Evolutionary conservation across 148 eudicot species (phyloP).

Genomic region (Agrostemma githago): DNA sequence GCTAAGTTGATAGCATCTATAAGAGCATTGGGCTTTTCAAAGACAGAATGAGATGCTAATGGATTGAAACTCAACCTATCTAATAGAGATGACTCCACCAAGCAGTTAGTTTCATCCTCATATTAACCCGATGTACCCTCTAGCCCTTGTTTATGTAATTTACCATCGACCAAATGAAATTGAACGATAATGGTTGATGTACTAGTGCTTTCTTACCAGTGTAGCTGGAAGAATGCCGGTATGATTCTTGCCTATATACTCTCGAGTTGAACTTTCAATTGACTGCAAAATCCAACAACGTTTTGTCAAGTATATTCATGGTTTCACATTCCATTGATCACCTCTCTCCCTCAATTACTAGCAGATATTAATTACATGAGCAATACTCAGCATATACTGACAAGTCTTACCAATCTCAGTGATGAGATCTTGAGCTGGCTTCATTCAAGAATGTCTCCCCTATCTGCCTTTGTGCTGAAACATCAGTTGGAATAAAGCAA

Average conservation of each 20-base stretch:
- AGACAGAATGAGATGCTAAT: too few relatives aligned
- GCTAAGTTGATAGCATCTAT: too few relatives aligned
- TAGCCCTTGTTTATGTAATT: too few relatives aligned
- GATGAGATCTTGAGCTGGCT: conserved; percentile 95
- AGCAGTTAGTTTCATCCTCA: too few relatives aligned
- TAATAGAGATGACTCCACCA: too few relatives aligned
- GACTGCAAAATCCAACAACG: conserved; percentile 50
- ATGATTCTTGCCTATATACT: conserved; percentile 50
- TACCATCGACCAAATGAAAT: too few relatives aligned
- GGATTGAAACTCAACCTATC: too few relatives aligned
- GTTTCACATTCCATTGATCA: neutral
- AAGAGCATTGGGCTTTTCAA: too few relatives aligned
- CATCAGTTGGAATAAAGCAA: conserved; percentile 1
- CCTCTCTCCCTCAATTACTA: neutral
- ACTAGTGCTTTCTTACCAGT: conserved; percentile 49
- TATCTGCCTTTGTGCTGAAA: conserved; percentile 95
- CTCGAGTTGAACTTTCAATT: conserved; percentile 75
- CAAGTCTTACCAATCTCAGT: conserved; percentile 74
- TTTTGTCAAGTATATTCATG: neutral
- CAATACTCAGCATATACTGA: neutral
- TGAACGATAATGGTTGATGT: neutral
- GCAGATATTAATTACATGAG: neutral
- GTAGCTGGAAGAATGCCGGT: conserved; percentile 73
- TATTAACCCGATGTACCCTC: too few relatives aligned
- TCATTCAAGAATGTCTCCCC: conserved; percentile 88